Evolutionary conservation across 2,329 filamentous ascomycete species (phyloP).

Genomic region (Curvularia sp.): DNA sequence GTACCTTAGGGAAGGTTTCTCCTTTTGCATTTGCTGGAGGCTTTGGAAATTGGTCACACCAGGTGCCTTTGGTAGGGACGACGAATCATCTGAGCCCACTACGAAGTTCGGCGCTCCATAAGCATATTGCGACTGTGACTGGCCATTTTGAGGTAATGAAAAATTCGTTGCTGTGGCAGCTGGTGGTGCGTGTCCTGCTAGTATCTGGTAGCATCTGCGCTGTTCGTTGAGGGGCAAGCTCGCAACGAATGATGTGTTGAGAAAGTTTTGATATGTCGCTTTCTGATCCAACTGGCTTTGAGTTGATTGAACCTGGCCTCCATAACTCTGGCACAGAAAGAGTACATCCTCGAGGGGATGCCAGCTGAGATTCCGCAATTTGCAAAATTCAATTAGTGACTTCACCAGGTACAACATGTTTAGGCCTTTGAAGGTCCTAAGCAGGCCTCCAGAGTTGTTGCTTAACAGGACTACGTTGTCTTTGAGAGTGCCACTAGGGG

Average conservation of each 20-base stretch:
- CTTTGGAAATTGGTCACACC: slow-evolving; percentile 11
- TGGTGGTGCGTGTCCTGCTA: slow-evolving; percentile 38
- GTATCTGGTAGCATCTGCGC: slow-evolving; percentile 34
- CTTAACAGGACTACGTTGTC: slow-evolving; percentile 40
- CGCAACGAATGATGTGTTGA: slow-evolving; percentile 38
- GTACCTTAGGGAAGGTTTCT: slow-evolving; percentile 3
- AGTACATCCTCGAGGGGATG: slow-evolving; percentile 41
- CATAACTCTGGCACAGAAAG: slow-evolving; percentile 40
- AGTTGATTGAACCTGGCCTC: slow-evolving; percentile 32
- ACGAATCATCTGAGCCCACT: slow-evolving; percentile 20
- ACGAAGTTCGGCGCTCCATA: slow-evolving; percentile 16
- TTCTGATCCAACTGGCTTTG: slow-evolving; percentile 34
- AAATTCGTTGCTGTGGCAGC: slow-evolving; percentile 33
- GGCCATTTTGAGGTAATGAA: slow-evolving; percentile 17
- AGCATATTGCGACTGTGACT: slow-evolving; percentile 21
- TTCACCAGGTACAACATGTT: slow-evolving; percentile 43
- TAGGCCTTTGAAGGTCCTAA: slow-evolving; percentile 38
- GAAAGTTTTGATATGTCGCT: slow-evolving; percentile 37
- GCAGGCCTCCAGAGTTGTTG: slow-evolving; percentile 32
- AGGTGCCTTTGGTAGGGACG: background rate
- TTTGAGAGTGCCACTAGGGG: slow-evolving; percentile 32
- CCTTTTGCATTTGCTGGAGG: slow-evolving; percentile 23
- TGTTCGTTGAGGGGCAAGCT: slow-evolving; percentile 33
- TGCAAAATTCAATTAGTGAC: slow-evolving; percentile 37
- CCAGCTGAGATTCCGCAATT: slow-evolving; percentile 36